A percentile compares a stretch with the other conserved stretches of the same genome.
Evolutionary conservation across 2,329 filamentous ascomycete genomes (phyloP).

Genomic region (Westerdykella aurantiaca): DNA sequence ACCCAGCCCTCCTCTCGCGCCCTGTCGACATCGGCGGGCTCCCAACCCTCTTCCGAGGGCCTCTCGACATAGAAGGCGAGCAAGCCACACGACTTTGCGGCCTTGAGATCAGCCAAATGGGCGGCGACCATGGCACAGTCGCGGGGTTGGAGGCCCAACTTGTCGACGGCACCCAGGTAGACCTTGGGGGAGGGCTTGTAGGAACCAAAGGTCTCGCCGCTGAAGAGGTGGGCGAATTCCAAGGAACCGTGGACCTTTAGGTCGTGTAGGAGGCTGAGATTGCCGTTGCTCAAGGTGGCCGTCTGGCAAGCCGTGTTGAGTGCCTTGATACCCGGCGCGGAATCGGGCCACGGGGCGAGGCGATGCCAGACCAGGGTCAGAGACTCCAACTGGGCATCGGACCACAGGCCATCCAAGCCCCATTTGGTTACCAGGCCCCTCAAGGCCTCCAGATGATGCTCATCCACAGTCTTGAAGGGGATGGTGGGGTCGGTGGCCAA

Average conservation of each 20-base stretch:
- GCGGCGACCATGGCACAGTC: conserved; percentile 74
- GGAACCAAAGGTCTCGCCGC: conserved; percentile 62
- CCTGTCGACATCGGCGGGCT: conserved; percentile 46
- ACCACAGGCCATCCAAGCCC: conserved; percentile 55
- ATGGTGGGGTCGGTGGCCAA: conserved; percentile 44
- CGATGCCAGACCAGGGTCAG: conserved; percentile 65
- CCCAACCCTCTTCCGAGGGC: conserved; percentile 59
- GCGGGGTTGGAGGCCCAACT: conserved; percentile 51
- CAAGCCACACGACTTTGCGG: conserved; percentile 59
- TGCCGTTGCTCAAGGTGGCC: conserved; percentile 70
- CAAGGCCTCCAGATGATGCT: conserved; percentile 63
- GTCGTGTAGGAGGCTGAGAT: conserved; percentile 60
- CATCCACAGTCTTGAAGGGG: conserved; percentile 64
- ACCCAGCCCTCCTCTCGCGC: conserved; percentile 55
- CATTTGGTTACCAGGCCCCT: conserved; percentile 52
- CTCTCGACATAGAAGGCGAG: conserved; percentile 71
- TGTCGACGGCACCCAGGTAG: conserved; percentile 62
- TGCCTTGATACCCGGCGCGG: conserved; percentile 50
- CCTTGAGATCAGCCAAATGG: conserved; percentile 63
- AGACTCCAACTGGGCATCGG: conserved; percentile 31
- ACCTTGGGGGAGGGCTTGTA: conserved; percentile 68
- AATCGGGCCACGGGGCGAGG: conserved; percentile 64
- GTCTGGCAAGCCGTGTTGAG: conserved; percentile 49
- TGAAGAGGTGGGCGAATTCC: conserved; percentile 58
- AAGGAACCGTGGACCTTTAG: conserved; percentile 55